Percentiles rank a stretch among this genome's conserved stretches.
Evolutionary conservation across 371 early-diverging fungal genomes (phyloP).

Genomic region (Umbelopsis sp.): DNA sequence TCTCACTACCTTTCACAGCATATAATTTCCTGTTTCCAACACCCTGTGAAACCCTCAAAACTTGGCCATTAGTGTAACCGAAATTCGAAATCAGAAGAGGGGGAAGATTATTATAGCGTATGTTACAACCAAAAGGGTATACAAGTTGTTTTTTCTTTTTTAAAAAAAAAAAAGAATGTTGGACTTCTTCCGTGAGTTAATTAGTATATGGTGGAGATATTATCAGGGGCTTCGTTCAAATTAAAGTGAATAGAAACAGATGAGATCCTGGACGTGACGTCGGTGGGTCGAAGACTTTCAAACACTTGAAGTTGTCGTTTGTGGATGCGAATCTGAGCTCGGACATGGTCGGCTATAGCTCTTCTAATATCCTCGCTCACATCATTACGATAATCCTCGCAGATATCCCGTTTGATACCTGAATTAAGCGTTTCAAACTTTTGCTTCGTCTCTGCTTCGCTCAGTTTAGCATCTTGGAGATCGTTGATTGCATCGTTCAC

Average conservation of each 20-base stretch:
- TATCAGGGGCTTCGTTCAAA: not conserved
- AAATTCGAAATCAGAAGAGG: constrained; percentile 5
- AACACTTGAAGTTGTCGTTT: not conserved
- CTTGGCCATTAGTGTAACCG: not conserved
- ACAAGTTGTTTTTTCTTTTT: not conserved
- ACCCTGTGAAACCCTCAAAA: not conserved
- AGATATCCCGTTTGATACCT: constrained; percentile 9
- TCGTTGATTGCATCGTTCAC: constrained; percentile 10
- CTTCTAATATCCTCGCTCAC: constrained; percentile 7
- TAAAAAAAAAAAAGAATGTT: not conserved
- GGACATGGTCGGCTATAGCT: constrained; percentile 6
- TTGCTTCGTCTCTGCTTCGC: not conserved
- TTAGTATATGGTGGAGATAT: not conserved
- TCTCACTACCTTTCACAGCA: too few species aligned
- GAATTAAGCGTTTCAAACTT: constrained; percentile 8
- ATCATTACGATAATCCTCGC: constrained; percentile 6
- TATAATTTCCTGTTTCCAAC: not conserved
- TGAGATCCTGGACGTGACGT: not conserved
- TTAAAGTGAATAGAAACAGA: constrained; percentile 1
- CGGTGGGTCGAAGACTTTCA: constrained; percentile 10
- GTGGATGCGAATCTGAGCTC: not conserved
- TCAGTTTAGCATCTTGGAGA: not conserved
- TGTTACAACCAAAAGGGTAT: constrained; percentile 17
- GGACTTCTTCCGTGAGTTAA: not conserved
- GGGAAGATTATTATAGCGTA: not conserved